A percentile compares a stretch with the other conserved stretches of the same genome.
Evolutionary conservation across 2,329 filamentous ascomycete genomes (phyloP).

Genomic region (Paraphoma chrysanthemicola): DNA sequence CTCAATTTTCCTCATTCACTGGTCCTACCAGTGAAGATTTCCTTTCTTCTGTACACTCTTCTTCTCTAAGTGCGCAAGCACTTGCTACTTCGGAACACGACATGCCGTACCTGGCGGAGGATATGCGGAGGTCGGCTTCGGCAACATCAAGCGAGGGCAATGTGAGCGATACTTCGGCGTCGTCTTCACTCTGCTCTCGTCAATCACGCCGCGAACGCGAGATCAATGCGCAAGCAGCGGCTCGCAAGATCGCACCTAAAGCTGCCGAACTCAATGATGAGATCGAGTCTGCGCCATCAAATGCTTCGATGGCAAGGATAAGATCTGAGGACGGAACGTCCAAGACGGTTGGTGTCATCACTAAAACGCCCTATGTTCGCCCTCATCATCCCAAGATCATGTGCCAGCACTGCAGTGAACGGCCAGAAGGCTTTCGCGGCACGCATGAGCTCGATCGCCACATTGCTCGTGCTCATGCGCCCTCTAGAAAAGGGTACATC

Average conservation of each 20-base stretch:
- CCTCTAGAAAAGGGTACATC: conserved; percentile 66
- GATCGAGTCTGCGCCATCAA: conserved; percentile 41
- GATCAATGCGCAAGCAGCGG: conserved; percentile 55
- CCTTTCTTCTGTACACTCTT: conserved; percentile 37
- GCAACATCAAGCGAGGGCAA: conserved; percentile 37
- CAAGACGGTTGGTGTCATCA: conserved; percentile 59
- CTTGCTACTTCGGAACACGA: conserved; percentile 38
- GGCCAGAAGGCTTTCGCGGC: conserved; percentile 81
- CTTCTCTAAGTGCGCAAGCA: conserved; percentile 42
- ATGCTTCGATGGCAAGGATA: conserved; percentile 60
- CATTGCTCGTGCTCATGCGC: conserved; percentile 70
- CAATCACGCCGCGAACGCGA: conserved; percentile 58
- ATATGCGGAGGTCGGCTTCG: conserved; percentile 61
- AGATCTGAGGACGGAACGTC: conserved; percentile 60
- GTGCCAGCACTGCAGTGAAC: conserved; percentile 73
- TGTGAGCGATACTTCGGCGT: conserved; percentile 54
- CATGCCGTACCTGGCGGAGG: conserved; percentile 49
- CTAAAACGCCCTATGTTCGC: conserved; percentile 65
- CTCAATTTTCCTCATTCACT: conserved; percentile 41
- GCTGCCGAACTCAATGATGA: conserved; percentile 35
- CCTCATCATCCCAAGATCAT: conserved; percentile 75
- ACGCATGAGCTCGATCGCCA: conserved; percentile 73
- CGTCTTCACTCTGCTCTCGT: conserved; percentile 53
- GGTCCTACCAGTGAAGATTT: conserved; percentile 47
- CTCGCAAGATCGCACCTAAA: conserved; percentile 59